phyloP scores from a whole-genome alignment of 257 asterid species.

The Phtheirospermum japonicum region DNA sequence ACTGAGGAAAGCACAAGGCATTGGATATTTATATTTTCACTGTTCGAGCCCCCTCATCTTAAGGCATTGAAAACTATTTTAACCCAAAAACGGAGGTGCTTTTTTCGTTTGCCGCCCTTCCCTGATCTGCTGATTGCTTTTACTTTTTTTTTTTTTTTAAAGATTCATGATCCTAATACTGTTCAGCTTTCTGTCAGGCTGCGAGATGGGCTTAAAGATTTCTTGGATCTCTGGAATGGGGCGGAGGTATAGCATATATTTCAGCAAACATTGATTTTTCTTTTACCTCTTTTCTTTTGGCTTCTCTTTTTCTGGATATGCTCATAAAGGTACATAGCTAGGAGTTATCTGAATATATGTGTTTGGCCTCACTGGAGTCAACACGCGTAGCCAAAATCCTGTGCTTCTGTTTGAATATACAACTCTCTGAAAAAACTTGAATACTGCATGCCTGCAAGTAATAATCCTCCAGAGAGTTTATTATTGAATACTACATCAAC shows the following conservation, averaged over 20 bases:
- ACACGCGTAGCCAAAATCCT: background rate
- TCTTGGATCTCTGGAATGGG: conserved; percentile 46
- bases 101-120: background rate
- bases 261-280: conserved; percentile 11
- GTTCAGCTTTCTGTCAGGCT: conserved; percentile 44
- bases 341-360: background rate
- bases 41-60: conserved; percentile 60
- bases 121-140: conserved; percentile 26
- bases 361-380: conserved; percentile 15
- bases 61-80: conserved; percentile 68
- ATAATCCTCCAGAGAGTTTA: background rate
- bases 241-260: conserved; percentile 45
- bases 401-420: background rate
- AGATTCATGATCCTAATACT: conserved; percentile 15
- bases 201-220: conserved; percentile 55
- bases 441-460: background rate
- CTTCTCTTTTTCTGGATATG: conserved; percentile 6
- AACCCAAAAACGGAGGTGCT: conserved; percentile 73
- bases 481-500: conserved; percentile 1
- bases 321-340: conserved; percentile 1
- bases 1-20: conserved; percentile 60
- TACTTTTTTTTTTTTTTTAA: conserved; percentile 1
- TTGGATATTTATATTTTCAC: conserved; percentile 69
- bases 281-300: background rate
- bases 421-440: background rate